phyloP scores from a whole-genome alignment of 202 grass and related monocot genomes.

The Panicum hallii region DNA sequence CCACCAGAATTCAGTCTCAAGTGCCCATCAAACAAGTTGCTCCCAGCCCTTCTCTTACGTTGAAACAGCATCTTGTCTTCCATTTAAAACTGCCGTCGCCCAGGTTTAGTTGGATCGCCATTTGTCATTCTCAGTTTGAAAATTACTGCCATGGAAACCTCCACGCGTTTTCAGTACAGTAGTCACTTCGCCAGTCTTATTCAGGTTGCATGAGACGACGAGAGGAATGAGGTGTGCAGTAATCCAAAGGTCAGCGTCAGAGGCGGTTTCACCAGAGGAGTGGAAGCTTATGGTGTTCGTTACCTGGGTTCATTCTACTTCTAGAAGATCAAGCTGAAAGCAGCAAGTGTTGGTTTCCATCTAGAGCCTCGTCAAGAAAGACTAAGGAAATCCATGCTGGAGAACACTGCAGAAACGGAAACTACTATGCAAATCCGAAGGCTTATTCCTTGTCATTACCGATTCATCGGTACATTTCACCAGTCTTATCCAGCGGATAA shows the following conservation, averaged over 20 bases:
- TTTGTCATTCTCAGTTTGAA: neutral
- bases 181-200: neutral
- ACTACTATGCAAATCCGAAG: neutral
- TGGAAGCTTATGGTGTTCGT: neutral
- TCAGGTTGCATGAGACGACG: neutral
- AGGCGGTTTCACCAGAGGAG: neutral
- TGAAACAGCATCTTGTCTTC: neutral
- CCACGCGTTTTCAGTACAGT: neutral
- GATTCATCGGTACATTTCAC: neutral
- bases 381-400: neutral
- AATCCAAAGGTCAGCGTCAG: neutral
- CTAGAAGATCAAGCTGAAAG: neutral
- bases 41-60: neutral
- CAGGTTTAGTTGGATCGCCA: neutral
- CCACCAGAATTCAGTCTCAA: neutral
- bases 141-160: neutral
- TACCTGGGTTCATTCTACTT: neutral
- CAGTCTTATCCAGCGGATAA: neutral
- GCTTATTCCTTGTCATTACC: neutral
- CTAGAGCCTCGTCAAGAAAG: neutral
- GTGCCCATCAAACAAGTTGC: conserved; percentile 16
- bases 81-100: neutral
- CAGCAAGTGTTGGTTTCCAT: neutral
- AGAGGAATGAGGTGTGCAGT: neutral
- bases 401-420: neutral